These are phyloP conservation scores for Pythium biforme DNA, from an alignment of 352 stramenopile genomes.

Conservation along the genomic window DNA sequence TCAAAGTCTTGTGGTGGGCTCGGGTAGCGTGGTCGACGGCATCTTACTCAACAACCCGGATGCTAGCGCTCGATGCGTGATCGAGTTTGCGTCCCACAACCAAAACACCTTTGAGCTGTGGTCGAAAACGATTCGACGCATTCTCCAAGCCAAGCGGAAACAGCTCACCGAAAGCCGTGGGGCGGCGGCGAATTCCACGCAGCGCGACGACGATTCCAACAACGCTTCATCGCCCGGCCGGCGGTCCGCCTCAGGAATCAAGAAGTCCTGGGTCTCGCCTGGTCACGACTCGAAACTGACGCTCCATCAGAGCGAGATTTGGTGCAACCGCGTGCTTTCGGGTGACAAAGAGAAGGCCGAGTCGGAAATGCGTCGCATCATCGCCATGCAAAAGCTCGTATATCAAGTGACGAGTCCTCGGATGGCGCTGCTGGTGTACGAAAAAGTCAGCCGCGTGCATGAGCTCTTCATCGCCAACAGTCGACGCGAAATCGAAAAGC, in stretches of 20 bases:
- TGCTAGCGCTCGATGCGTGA: slow-evolving; percentile 55
- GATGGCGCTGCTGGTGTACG: slow-evolving; percentile 87
- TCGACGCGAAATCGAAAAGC: slow-evolving; percentile 63
- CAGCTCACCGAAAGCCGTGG: not conserved
- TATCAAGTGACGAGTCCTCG: slow-evolving; percentile 68
- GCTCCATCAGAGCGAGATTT: slow-evolving; percentile 83
- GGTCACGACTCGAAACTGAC: slow-evolving; percentile 82
- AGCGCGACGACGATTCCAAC: slow-evolving; percentile 15
- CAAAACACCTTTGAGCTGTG: slow-evolving; percentile 85
- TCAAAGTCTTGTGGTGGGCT: slow-evolving; percentile 49
- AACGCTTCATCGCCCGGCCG: slow-evolving; percentile 14
- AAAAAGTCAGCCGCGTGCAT: slow-evolving; percentile 87
- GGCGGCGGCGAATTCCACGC: not conserved
- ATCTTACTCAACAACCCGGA: slow-evolving; percentile 53
- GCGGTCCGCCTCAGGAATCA: not conserved
- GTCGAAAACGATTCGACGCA: slow-evolving; percentile 78
- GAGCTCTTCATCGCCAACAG: slow-evolving; percentile 82
- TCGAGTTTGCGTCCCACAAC: slow-evolving; percentile 81
- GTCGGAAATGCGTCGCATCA: slow-evolving; percentile 76
- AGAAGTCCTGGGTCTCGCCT: slow-evolving; percentile 66
- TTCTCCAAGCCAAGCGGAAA: slow-evolving; percentile 58
- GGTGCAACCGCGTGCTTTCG: slow-evolving; percentile 78
- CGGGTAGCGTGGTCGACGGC: slow-evolving; percentile 43
- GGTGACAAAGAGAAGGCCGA: slow-evolving; percentile 83
- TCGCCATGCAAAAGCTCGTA: slow-evolving; percentile 86